Evolutionary conservation across 2,329 filamentous ascomycete genomes (phyloP).

Genomic region (Ascochyta rabiei): DNA sequence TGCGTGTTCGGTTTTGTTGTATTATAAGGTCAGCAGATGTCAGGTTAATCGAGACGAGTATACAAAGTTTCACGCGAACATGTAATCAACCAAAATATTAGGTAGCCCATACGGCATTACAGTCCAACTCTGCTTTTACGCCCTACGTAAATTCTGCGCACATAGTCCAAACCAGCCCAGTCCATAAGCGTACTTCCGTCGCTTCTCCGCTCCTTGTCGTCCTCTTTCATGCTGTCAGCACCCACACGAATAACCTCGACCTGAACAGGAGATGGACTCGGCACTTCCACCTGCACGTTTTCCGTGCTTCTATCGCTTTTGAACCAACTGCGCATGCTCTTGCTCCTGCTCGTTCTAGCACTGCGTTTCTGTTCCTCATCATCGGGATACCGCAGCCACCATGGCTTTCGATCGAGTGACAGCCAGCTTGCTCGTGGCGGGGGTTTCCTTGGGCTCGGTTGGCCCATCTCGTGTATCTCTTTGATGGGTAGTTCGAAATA

Average conservation of each 20-base stretch:
- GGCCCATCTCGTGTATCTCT: constrained; percentile 11
- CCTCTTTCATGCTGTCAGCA: background rate
- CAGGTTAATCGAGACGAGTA: background rate
- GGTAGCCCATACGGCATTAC: background rate
- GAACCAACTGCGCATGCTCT: constrained; percentile 10
- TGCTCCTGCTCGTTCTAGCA: background rate
- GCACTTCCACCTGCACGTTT: background rate
- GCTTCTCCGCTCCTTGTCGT: constrained; percentile 1
- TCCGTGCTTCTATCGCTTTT: background rate
- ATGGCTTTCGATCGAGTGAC: constrained; percentile 8
- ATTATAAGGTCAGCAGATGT: background rate
- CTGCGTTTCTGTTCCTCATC: background rate
- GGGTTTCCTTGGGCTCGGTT: constrained; percentile 8
- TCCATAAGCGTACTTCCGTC: constrained; percentile 10
- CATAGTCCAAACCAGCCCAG: constrained; percentile 13
- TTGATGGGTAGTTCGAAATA: constrained; percentile 12
- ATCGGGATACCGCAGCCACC: constrained; percentile 4
- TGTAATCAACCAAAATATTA: background rate
- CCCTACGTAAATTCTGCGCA: constrained; percentile 10
- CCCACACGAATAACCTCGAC: background rate
- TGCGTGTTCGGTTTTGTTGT: background rate
- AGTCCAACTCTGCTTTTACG: constrained; percentile 10
- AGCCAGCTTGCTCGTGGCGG: constrained; percentile 4
- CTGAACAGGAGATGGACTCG: background rate
- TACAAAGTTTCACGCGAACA: background rate